A percentile compares a stretch with the other conserved stretches of the same genome.
phyloP scores from a whole-genome alignment of 2,329 filamentous ascomycete genomes.

The Penicillium brasilianum region DNA sequence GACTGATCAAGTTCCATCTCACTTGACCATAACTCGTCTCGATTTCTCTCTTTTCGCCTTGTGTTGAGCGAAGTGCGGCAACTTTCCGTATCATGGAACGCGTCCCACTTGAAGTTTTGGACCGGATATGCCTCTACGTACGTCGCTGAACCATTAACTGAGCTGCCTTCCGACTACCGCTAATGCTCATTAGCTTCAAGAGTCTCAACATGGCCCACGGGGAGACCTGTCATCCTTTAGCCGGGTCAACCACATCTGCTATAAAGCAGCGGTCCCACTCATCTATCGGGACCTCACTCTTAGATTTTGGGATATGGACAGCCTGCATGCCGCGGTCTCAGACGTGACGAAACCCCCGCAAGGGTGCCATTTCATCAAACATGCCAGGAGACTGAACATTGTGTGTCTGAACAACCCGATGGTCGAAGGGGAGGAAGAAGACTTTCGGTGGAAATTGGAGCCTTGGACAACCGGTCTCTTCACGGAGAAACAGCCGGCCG shows the following conservation, averaged over 20 bases:
- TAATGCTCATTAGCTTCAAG: constrained; percentile 7
- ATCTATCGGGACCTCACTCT: constrained; percentile 8
- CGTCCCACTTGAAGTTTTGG: neutral
- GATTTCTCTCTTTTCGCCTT: too few species aligned
- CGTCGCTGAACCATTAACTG: neutral
- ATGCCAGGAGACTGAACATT: constrained; percentile 10
- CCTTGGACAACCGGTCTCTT: neutral
- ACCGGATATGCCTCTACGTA: constrained; percentile 5
- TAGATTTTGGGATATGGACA: constrained; percentile 6
- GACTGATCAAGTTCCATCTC: too few species aligned
- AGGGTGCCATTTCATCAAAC: constrained; percentile 9
- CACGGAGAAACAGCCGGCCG: neutral
- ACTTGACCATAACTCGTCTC: too few species aligned
- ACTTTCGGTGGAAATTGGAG: constrained; percentile 10
- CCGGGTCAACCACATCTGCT: constrained; percentile 5
- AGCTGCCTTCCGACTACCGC: neutral
- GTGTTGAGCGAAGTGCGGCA: neutral
- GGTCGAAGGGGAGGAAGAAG: constrained; percentile 12
- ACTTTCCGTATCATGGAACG: neutral
- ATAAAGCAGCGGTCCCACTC: neutral
- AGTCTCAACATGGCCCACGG: neutral
- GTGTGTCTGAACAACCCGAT: neutral
- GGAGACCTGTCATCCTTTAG: constrained; percentile 7
- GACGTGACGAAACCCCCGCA: neutral
- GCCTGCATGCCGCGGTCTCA: constrained; percentile 4